Base-by-base conservation (phyloP, 1,284 basidiomycete species). In the Grifola frondosa region DNA sequence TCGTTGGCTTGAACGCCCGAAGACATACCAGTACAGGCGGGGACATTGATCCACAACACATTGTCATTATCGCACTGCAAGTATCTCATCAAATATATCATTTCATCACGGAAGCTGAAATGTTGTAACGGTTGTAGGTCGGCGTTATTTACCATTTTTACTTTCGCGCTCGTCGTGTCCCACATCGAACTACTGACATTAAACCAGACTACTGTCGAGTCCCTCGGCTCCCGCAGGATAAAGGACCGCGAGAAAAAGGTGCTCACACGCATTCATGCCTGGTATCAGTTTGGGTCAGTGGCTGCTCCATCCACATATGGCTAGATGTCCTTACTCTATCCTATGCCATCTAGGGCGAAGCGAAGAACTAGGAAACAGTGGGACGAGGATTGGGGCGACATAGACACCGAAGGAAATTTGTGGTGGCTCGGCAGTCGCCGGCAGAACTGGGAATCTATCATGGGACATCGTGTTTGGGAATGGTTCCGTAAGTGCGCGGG, bases 181-280 rank as follows among this genome's bases (percentile, higher is more conserved):
- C 92, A 96, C 57, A 58, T 77, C 12, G 66, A 71, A 19, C 59
- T 92, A n/a, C 77, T 88, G 37, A 50, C 75, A 32, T 52, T 67
- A 33, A 89, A 88, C 47, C 74, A 82, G 60, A 88, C 87, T 20
- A 95, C 91, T 1, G 81, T 95, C 40, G 92, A 96, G 66, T 78
- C 78, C 32, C 69, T 92, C 43, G 60, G 64, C 5, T 66, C 79
- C 17, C 72, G 69, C 21, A 59, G 67, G 12, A 77, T 86, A 68
- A 74, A 74, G 52, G 80, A 85, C 29, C 73, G 79, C 23, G 91
- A 93, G 60, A 59, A 70, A 4, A 64, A 59, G 4, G 60, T 68
- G 35, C 59, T 92, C 17, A 67, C 62, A 1, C 64, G 64, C 4
- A 69, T 73, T 43, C 67, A 76, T 46, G 54, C 63, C 21, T 74